phyloP scores from a whole-genome alignment of 768 basidiomycete species.

The Cyathus striatus region DNA sequence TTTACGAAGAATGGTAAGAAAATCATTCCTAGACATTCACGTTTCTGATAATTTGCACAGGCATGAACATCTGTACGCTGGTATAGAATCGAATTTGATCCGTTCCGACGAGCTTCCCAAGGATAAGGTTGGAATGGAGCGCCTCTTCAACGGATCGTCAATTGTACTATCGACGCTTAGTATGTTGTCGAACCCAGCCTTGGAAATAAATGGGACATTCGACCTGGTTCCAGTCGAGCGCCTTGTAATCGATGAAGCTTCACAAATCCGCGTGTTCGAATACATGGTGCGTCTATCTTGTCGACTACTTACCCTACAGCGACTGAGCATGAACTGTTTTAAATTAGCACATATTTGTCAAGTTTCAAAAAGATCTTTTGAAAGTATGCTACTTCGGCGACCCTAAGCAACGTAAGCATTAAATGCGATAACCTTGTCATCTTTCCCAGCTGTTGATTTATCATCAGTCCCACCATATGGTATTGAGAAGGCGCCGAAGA shows the following conservation, averaged over 20 bases:
- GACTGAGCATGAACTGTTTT: neutral
- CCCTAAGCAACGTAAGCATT: slow-evolving; percentile 41
- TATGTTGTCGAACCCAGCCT: slow-evolving; percentile 41
- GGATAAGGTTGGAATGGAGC: slow-evolving; percentile 12
- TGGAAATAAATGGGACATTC: slow-evolving; percentile 29
- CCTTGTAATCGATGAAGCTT: slow-evolving; percentile 54
- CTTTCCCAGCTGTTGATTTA: neutral
- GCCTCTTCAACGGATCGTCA: slow-evolving; percentile 19
- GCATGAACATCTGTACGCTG: slow-evolving; percentile 45
- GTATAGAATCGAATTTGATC: slow-evolving; percentile 26
- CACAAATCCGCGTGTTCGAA: slow-evolving; percentile 43
- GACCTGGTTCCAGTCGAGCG: slow-evolving; percentile 32
- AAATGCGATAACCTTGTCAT: neutral
- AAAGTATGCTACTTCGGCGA: slow-evolving; percentile 53
- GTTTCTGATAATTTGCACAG: slow-evolving; percentile 15
- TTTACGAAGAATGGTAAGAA: slow-evolving; percentile 41
- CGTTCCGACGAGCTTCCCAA: slow-evolving; percentile 36
- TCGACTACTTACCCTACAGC: neutral
- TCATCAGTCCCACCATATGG: slow-evolving; percentile 48
- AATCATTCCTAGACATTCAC: neutral
- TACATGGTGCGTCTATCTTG: slow-evolving; percentile 31
- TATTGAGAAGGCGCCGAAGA: slow-evolving; percentile 26
- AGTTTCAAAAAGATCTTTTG: slow-evolving; percentile 26
- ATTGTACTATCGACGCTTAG: slow-evolving; percentile 44
- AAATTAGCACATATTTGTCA: slow-evolving; percentile 42